Percentiles rank a stretch among this genome's conserved stretches.
phyloP scores from a whole-genome alignment of 2,329 filamentous ascomycete genomes.

The Alternaria burnsii region DNA sequence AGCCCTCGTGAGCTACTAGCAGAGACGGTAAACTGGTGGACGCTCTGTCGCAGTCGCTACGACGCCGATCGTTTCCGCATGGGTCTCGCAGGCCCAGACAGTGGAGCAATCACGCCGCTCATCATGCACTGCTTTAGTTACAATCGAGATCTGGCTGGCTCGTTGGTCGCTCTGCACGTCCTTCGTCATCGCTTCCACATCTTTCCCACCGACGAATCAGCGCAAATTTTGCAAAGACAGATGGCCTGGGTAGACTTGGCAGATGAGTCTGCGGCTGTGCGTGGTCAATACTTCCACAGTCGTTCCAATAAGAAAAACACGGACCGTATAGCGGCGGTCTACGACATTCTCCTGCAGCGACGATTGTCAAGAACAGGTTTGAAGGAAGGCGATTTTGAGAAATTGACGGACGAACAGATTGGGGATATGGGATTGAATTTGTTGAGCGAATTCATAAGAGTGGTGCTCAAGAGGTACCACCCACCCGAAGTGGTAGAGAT shows the following conservation, averaged over 20 bases:
- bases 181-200: slow-evolving; percentile 37
- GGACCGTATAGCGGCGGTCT: slow-evolving; percentile 26
- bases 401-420: slow-evolving; percentile 31
- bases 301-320: slow-evolving; percentile 21
- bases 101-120: slow-evolving; percentile 34
- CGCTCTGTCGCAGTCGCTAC: slow-evolving; percentile 27
- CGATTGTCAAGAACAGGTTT: slow-evolving; percentile 31
- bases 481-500: slow-evolving; percentile 36
- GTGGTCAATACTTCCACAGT: slow-evolving; percentile 25
- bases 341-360: slow-evolving; percentile 28
- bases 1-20: slow-evolving; percentile 42
- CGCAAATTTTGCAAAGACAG: slow-evolving; percentile 36
- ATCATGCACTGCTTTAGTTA: slow-evolving; percentile 50
- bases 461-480: slow-evolving; percentile 35
- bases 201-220: slow-evolving; percentile 33
- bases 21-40: slow-evolving; percentile 45
- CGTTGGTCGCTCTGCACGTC: slow-evolving; percentile 46
- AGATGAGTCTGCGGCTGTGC: slow-evolving; percentile 14
- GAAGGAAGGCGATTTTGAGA: slow-evolving; percentile 17
- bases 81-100: slow-evolving; percentile 34
- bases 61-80: slow-evolving; percentile 39
- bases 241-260: slow-evolving; percentile 42
- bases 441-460: slow-evolving; percentile 45
- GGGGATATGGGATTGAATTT: slow-evolving; percentile 38
- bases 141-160: slow-evolving; percentile 43